Evolutionary conservation across 1,284 basidiomycete species (phyloP), one percentile per base, ranked within the genome.

Genomic region (Trametes versicolor): DNA sequence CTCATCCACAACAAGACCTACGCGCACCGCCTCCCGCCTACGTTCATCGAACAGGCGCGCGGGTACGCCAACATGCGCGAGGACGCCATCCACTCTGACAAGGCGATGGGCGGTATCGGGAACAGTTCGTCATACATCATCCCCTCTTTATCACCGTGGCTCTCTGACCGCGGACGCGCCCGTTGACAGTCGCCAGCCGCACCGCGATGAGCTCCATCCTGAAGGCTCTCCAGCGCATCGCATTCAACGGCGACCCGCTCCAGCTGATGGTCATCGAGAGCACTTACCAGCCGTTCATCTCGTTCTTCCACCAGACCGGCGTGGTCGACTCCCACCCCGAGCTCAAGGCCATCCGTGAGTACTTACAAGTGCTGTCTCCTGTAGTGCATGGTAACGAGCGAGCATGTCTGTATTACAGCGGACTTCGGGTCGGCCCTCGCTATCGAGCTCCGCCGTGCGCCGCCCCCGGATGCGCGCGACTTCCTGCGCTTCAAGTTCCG

Each of bases 271-370:
- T 94, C 68, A 79, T 92, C 64, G 83, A 94, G 73, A 90, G 90
- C 25, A 92, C 92, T 69, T 96, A 96, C 83, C 94, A 96, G 78
- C 91, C 94, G 19, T 93, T 96, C 85, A 89, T 96, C 72, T 94
- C 93, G 17, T 83, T 96, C 75, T 91, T 95, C 86, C 87, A 91
- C 76, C 87, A 94, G 79, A 89, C 91, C 19, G 88, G 89, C 60
- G 78, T 89, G 64, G 71, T 78, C 66, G 80, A 85, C 66, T 78
- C 83, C 27, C 79, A 87, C 75, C 88, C 90, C 1, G 83, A 89
- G 60, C 77, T 90, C 64, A 77, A 80, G 49, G 87, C 83, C 47
- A 87, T 94, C 68, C 90, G 91, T 90, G 72, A 72, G 86, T 57
- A 23, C 29, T 8, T 32, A 4, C 27, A 27, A 19, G 64, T 60